Percentiles rank a stretch among this genome's conserved stretches.
phyloP scores from a whole-genome alignment of 495 filamentous ascomycete genomes.

The Lophiotrema nucula region DNA sequence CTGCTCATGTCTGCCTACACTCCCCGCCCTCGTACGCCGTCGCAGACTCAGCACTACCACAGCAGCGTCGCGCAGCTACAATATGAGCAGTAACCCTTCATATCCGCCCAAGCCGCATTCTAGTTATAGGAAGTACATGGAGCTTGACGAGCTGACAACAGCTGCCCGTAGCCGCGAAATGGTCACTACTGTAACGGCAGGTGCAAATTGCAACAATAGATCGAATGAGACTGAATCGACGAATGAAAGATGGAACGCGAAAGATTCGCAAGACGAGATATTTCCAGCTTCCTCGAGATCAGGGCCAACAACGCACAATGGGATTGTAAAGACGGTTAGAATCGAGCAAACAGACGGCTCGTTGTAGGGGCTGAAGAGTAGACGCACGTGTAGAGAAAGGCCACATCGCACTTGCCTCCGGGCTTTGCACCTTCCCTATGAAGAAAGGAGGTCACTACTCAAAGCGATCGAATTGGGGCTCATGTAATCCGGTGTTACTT shows the following conservation, averaged over 20 bases:
- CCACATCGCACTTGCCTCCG: too few species aligned
- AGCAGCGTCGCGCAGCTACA: neutral
- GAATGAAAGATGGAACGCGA: neutral
- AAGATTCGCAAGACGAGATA: neutral
- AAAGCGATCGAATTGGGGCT: too few species aligned
- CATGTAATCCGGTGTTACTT: too few species aligned
- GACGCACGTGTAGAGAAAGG: too few species aligned
- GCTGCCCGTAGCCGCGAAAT: neutral
- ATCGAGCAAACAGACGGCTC: constrained; percentile 15
- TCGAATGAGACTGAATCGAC: neutral
- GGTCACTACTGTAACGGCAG: constrained; percentile 4
- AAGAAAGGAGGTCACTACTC: too few species aligned
- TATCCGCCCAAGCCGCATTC: neutral
- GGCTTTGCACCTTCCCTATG: too few species aligned
- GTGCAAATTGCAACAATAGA: neutral
- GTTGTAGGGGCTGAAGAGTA: too few species aligned
- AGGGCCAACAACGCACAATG: neutral
- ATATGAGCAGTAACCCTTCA: neutral
- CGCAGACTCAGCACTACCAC: neutral
- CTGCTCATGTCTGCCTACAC: constrained; percentile 18
- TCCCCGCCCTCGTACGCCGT: constrained; percentile 10
- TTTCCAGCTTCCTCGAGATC: neutral
- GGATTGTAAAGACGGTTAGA: constrained; percentile 11
- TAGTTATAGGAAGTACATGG: constrained; percentile 1
- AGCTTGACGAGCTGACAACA: neutral